Conservation (phyloP, 805 yeast species). For the Candida maltosa region DNA sequence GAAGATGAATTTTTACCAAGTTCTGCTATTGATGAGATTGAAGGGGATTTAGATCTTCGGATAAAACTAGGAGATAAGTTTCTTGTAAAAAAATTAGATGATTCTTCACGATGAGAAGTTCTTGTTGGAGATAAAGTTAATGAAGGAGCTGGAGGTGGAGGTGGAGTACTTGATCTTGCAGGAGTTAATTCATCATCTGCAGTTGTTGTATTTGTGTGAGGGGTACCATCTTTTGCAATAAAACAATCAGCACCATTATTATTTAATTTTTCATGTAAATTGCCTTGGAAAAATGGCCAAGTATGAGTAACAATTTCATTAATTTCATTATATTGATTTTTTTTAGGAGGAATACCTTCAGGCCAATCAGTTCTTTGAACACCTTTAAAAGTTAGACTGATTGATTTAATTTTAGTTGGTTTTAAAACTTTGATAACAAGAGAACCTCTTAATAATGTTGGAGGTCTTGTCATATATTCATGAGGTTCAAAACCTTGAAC, state of each 20-base stretch:
- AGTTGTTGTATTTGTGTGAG: slow-evolving; percentile 7
- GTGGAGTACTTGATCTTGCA: slow-evolving; percentile 6
- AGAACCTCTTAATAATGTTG: slow-evolving; percentile 79
- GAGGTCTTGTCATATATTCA: slow-evolving; percentile 66
- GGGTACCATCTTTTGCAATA: slow-evolving; percentile 16
- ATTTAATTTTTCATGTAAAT: slow-evolving; percentile 14
- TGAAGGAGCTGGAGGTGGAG: slow-evolving; percentile 1
- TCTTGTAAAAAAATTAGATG: slow-evolving; percentile 19
- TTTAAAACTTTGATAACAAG: slow-evolving; percentile 66
- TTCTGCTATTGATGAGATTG: slow-evolving; percentile 10
- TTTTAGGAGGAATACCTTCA: slow-evolving; percentile 94
- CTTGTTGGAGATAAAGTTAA: background rate
- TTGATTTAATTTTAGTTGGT: slow-evolving; percentile 65
- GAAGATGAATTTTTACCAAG: slow-evolving; percentile 18
- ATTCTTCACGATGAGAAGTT: background rate
- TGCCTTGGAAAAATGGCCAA: slow-evolving; percentile 77
- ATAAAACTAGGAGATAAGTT: slow-evolving; percentile 22
- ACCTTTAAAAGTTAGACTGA: slow-evolving; percentile 64
- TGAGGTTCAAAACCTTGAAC: slow-evolving; percentile 75
- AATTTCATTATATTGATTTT: slow-evolving; percentile 60
- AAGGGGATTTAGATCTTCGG: slow-evolving; percentile 28
- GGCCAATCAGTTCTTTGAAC: slow-evolving; percentile 89
- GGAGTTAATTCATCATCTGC: background rate
- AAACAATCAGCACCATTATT: slow-evolving; percentile 49
- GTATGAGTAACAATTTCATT: slow-evolving; percentile 70